phyloP scores from a whole-genome alignment of 768 basidiomycete species.

The Tephrocybe sp. region DNA sequence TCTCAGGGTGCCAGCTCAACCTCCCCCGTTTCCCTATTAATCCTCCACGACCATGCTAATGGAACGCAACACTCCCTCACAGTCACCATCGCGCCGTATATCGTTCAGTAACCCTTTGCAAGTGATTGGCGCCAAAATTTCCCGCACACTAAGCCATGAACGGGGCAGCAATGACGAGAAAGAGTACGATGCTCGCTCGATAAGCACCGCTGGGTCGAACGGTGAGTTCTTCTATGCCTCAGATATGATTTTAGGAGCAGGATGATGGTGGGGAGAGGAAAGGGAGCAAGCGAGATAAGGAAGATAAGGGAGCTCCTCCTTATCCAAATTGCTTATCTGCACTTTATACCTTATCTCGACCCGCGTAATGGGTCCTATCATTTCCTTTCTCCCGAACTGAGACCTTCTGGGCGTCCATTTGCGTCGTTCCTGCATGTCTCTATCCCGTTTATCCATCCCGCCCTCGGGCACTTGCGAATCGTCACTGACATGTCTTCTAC shows the following conservation, averaged over 20 bases:
- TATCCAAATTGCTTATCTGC: conserved; percentile 2
- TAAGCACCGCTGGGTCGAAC: conserved; percentile 6
- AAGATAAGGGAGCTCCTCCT: neutral
- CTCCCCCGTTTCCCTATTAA: neutral
- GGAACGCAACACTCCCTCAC: conserved; percentile 6
- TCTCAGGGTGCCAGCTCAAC: too few relatives aligned
- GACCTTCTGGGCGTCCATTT: neutral
- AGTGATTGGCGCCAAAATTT: conserved; percentile 11
- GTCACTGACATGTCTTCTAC: conserved; percentile 18
- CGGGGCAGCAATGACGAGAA: conserved; percentile 1
- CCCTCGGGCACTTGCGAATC: neutral
- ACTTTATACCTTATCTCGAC: neutral
- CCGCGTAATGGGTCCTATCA: neutral
- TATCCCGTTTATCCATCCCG: conserved; percentile 1
- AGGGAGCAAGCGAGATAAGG: conserved; percentile 4
- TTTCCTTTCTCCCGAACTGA: neutral
- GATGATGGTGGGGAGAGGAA: neutral
- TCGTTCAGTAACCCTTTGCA: conserved; percentile 7
- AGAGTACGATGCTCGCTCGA: conserved; percentile 6
- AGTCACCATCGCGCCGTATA: conserved; percentile 11
- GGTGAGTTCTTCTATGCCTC: conserved; percentile 1
- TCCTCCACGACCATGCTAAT: neutral
- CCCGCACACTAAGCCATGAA: conserved; percentile 12
- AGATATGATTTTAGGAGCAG: neutral
- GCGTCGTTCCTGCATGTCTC: too few relatives aligned